Conservation (phyloP, 768 basidiomycete species). For the Xanthoconium stramineum region DNA sequence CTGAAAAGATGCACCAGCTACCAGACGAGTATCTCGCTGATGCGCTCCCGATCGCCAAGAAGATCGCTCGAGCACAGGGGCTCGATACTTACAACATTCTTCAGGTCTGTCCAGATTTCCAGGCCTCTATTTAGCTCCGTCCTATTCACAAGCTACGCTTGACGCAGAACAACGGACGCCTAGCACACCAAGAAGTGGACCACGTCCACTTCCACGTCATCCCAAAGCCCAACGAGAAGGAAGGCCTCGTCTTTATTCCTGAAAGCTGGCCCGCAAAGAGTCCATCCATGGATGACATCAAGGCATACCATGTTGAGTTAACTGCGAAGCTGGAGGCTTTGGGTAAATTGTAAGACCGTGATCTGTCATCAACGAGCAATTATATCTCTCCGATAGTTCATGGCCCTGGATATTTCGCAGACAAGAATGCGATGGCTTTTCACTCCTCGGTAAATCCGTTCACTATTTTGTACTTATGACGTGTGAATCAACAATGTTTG, state of each 20-base stretch:
- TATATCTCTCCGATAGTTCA: neutral
- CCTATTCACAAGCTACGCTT: neutral
- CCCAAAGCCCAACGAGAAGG: conserved; percentile 71
- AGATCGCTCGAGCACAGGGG: conserved; percentile 76
- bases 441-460: no score
- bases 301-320: conserved; percentile 19
- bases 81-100: conserved; percentile 84
- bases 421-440: no score
- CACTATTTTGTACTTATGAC: no score
- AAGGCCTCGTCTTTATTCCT: conserved; percentile 67
- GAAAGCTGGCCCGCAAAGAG: conserved; percentile 50
- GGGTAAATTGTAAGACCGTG: conserved; percentile 15
- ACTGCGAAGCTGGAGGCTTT: conserved; percentile 13
- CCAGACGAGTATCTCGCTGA: conserved; percentile 84
- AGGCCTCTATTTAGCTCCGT: neutral
- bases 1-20: conserved; percentile 80
- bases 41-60: conserved; percentile 78
- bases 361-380: neutral
- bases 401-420: no score
- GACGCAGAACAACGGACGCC: conserved; percentile 61
- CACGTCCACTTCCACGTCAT: conserved; percentile 96
- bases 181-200: conserved; percentile 68
- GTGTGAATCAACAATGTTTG: no score
- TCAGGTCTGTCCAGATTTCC: conserved; percentile 39
- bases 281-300: conserved; percentile 20